These are phyloP conservation scores for Mallotus repandus DNA, from an alignment of 441 rosid species.

Conservation along the genomic window DNA sequence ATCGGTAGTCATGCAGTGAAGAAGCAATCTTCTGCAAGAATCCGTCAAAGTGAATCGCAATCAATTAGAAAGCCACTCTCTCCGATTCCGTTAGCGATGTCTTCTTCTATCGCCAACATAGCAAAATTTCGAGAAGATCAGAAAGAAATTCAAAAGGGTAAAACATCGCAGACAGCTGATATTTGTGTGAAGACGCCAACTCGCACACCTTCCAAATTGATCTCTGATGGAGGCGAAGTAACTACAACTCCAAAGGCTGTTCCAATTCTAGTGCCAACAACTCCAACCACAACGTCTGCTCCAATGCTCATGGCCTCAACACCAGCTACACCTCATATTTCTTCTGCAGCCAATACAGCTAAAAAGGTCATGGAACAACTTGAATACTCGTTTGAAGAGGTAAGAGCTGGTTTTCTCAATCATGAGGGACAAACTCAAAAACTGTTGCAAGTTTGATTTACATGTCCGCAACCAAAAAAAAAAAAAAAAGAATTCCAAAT, in stretches of 20 bases:
- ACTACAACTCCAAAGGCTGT: slow-evolving; percentile 36
- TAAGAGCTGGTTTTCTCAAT: slow-evolving; percentile 49
- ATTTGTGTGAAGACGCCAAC: slow-evolving; percentile 24
- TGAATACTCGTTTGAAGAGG: slow-evolving; percentile 72
- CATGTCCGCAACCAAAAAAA: neutral
- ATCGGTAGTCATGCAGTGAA: slow-evolving; percentile 38
- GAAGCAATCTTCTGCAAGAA: slow-evolving; percentile 36
- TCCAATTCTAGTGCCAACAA: slow-evolving; percentile 39
- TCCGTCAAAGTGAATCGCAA: slow-evolving; percentile 28
- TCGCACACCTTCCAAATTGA: slow-evolving; percentile 28
- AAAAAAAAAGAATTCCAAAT: neutral
- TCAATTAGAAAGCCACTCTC: slow-evolving; percentile 56
- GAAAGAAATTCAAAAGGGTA: slow-evolving; percentile 27
- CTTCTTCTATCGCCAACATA: slow-evolving; percentile 44
- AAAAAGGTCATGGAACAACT: slow-evolving; percentile 23
- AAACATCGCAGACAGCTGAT: slow-evolving; percentile 14
- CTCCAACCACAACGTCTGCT: slow-evolving; percentile 47
- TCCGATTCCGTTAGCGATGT: slow-evolving; percentile 41
- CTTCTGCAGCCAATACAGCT: slow-evolving; percentile 17
- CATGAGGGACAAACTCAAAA: slow-evolving; percentile 8
- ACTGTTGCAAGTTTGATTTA: neutral
- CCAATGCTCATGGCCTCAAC: slow-evolving; percentile 59
- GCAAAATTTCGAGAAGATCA: slow-evolving; percentile 46
- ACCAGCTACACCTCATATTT: slow-evolving; percentile 48
- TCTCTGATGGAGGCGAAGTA: slow-evolving; percentile 28